phyloP scores from a whole-genome alignment of 1,284 basidiomycete species.

The Heliocybe sulcata region DNA sequence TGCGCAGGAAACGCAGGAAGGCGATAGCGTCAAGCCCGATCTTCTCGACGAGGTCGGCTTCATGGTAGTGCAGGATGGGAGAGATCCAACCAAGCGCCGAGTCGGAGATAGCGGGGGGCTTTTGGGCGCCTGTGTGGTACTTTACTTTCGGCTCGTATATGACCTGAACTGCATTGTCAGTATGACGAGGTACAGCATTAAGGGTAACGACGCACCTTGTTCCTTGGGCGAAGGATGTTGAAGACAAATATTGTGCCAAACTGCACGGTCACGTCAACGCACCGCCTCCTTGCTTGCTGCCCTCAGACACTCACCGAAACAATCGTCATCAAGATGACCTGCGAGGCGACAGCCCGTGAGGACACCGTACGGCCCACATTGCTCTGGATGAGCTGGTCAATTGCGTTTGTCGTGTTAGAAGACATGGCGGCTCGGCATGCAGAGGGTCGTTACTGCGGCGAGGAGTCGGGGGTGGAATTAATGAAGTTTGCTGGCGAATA shows the following conservation, averaged over 20 bases:
- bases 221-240: constrained; percentile 58
- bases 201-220: constrained; percentile 36
- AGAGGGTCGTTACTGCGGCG: neutral
- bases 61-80: constrained; percentile 79
- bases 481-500: neutral
- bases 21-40: constrained; percentile 91
- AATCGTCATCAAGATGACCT: neutral
- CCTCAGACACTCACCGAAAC: neutral
- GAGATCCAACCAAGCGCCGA: constrained; percentile 85
- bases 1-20: constrained; percentile 87
- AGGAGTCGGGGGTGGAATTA: neutral
- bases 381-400: neutral
- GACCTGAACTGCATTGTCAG: constrained; percentile 30
- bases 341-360: neutral
- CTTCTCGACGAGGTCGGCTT: constrained; percentile 84
- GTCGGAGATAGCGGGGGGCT: constrained; percentile 76
- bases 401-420: neutral
- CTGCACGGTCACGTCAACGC: neutral
- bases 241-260: constrained; percentile 46
- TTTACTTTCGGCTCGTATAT: constrained; percentile 88
- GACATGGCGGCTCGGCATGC: neutral
- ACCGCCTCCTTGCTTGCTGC: neutral
- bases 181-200: neutral
- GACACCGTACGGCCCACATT: neutral
- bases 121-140: constrained; percentile 78